Base-by-base conservation (phyloP, 78 protist genomes). In the Dictyostelium purpureum region DNA sequence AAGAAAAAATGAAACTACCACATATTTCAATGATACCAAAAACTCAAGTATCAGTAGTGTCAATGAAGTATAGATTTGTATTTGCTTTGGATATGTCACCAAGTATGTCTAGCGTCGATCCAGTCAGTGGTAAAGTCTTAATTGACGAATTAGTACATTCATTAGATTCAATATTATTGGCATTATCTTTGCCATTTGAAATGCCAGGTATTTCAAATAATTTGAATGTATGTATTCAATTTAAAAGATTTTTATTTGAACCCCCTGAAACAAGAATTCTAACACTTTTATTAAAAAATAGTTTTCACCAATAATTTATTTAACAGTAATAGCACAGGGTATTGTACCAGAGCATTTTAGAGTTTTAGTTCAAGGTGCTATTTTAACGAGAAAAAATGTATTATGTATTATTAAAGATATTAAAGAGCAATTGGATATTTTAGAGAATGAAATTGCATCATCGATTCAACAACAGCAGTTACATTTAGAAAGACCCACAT, bases 251-350 rank as follows among this genome's bases (percentile, higher is more conserved):
- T 26, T 57, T 57, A 47, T 47, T 47, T 14, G 7, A 19, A 14
- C 5, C 63, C 10, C 63, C 10, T 54, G 7, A 21, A 14, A 4
- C 6, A 21, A 14, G 10, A 56, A 66, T 66, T 37, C 49, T 38
- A 66, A 28, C 69, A 12, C 2, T 28, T 2, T 26, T 56, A 51
- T n/a, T 43, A 11, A 26, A 77, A 6, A 57, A 19, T 47, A 88
- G 94, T 88, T 89, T 33, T n/a, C 51, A 49, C 94, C 94, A 52
- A 45, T 37, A 16, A 59, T 89, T 37, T 79, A 78, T 69, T 26
- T 89, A 10, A 78, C 94, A 18, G 88, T 89, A 28, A 69, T 89
- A 14, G 94, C 88, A 70, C 94, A 89, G 12, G 94, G 94, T 7
- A 24, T 80, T 43, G 2, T 51, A 31, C 85, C 79, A 2, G 89